These are phyloP conservation scores for Bruguiera gymnorhiza DNA, from an alignment of 345 rosid species.

Conservation along the genomic window DNA sequence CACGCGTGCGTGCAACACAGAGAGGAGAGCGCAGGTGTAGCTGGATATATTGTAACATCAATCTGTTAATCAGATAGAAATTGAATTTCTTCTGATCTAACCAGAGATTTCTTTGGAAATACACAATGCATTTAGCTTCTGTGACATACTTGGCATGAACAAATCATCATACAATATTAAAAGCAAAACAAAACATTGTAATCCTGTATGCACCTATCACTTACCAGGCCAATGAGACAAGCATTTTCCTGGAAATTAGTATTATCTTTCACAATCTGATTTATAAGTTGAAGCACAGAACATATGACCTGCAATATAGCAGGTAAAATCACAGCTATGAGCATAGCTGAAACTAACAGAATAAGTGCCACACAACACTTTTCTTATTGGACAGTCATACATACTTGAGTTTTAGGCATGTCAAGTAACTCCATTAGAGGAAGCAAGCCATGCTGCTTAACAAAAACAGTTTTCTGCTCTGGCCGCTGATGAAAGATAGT, in stretches of 20 bases:
- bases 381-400: constrained; percentile 19
- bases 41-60: no score
- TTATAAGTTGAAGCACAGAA: constrained; percentile 87
- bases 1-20: no score
- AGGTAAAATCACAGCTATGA: constrained; percentile 1
- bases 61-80: no score
- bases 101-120: no score
- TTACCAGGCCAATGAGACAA: constrained; percentile 76
- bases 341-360: no score
- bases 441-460: constrained; percentile 90
- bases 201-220: background rate
- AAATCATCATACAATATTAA: background rate
- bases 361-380: background rate
- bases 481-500: constrained; percentile 81
- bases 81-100: no score
- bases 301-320: constrained; percentile 65
- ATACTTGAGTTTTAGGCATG: constrained; percentile 75
- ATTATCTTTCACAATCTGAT: constrained; percentile 77
- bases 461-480: constrained; percentile 78
- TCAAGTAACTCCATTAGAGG: constrained; percentile 90
- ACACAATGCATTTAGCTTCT: no score
- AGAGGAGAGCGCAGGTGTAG: no score
- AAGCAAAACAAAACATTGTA: background rate
- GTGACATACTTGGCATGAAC: no score
- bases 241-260: constrained; percentile 93